Base-by-base conservation (phyloP, 1,284 basidiomycete species). In the Ganoderma resinaceum region DNA sequence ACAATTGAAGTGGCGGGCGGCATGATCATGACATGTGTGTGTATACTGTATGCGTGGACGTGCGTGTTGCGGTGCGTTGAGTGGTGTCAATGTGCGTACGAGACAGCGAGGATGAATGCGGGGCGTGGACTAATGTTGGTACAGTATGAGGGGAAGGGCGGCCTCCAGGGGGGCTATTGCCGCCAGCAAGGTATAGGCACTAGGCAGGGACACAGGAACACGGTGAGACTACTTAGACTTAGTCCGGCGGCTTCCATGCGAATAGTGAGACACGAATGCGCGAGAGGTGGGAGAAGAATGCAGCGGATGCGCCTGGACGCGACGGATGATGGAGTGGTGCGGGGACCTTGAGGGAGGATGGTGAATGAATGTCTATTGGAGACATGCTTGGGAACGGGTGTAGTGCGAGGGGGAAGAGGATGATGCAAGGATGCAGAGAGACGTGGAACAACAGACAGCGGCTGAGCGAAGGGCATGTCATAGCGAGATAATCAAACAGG, bases 401-500 rank as follows among this genome's bases (percentile, higher is more conserved):
- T 37, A 18, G 38, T 43, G 37, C 38, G 26, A 26, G 29, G 16
- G 35, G 8, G 61, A 42, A 49, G 16, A n/a, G 4, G 26, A 49
- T 35, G 38, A 8, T 61, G 23, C 23, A 49, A 61, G 46, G 33
- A 60, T 66, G 66, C 63, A 66, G 42, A 61, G 38, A 52, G 67
- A 69, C 63, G 35, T 63, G 58, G 43, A 65, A 59, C 53, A 67
- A 67, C 61, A 68, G 66, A 69, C 62, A 72, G 68, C 70, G 31
- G 65, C 52, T 65, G 57, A 61, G 68, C 66, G 62, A 63, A 42
- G 62, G 70, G 37, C 69, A 72, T 67, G 67, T 69, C 69, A 72
- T 70, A 72, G 66, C 71, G 71, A 72, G 67, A 72, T 70, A 63
- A 69, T 70, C 61, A 66, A 62, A 66, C 63, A 66, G 29, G 63